Evolutionary conservation across 805 yeast species (phyloP).

Genomic region (Schizosaccharomyces lindneri): DNA sequence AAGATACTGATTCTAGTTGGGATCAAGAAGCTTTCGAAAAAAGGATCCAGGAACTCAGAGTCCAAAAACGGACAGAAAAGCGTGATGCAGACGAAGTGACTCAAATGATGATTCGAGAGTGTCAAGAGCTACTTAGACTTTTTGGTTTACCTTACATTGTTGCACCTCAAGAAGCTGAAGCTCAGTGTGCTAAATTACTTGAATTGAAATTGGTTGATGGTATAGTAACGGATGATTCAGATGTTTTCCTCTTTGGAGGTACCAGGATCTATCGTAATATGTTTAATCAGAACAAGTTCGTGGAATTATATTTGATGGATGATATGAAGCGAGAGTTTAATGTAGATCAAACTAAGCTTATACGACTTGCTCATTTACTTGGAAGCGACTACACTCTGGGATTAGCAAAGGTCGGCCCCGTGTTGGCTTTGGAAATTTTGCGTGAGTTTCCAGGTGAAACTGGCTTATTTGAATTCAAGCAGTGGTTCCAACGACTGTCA

Average conservation of each 20-base stretch:
- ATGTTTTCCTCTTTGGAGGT: constrained; percentile 85
- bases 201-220: constrained; percentile 68
- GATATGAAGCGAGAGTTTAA: constrained; percentile 44
- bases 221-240: constrained; percentile 89
- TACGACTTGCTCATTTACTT: constrained; percentile 56
- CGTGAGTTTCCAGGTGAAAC: constrained; percentile 50
- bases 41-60: constrained; percentile 23
- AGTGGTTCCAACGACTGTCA: constrained; percentile 34
- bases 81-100: constrained; percentile 87
- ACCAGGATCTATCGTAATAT: constrained; percentile 58
- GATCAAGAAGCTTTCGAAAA: constrained; percentile 8
- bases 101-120: constrained; percentile 60
- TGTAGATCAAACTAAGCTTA: constrained; percentile 34
- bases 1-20: background rate
- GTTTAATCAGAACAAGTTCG: constrained; percentile 82
- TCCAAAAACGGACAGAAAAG: constrained; percentile 37
- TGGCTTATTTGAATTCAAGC: constrained; percentile 17
- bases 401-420: constrained; percentile 80
- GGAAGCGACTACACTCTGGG: constrained; percentile 96
- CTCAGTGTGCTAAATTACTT: constrained; percentile 74
- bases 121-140: constrained; percentile 60
- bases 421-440: constrained; percentile 64
- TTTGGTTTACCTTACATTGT: constrained; percentile 89
- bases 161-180: constrained; percentile 98
- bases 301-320: constrained; percentile 47